Percentiles rank a stretch among this genome's conserved stretches.
These are phyloP conservation scores for Pezizomycotina sp. DNA, from an alignment of 2,329 filamentous ascomycete species.

Conservation along the genomic window DNA sequence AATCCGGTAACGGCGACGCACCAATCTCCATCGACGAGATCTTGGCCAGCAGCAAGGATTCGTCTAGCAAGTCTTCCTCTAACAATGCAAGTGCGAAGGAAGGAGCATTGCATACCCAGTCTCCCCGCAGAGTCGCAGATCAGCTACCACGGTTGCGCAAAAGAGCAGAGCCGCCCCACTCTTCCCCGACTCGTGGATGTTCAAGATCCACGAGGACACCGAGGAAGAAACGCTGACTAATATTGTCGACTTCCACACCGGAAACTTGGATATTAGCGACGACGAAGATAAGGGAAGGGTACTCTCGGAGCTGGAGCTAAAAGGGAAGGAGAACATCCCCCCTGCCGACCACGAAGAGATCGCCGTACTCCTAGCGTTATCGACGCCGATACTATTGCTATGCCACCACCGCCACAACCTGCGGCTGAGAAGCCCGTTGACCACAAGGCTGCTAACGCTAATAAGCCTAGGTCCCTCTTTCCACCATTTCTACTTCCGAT, in stretches of 20 bases:
- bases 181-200: conserved; percentile 47
- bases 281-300: conserved; percentile 58
- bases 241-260: conserved; percentile 77
- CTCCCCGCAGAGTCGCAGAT: conserved; percentile 8
- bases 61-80: too few species aligned
- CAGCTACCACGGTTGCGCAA: conserved; percentile 1
- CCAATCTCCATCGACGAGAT: neutral
- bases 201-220: conserved; percentile 87
- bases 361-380: conserved; percentile 13
- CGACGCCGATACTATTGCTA: conserved; percentile 9
- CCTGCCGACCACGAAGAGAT: conserved; percentile 33
- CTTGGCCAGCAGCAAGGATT: too few species aligned
- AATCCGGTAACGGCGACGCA: conserved; percentile 3
- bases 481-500: too few species aligned
- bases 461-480: conserved; percentile 18
- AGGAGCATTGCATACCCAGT: conserved; percentile 16
- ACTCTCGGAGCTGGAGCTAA: conserved; percentile 34
- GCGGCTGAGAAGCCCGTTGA: conserved; percentile 1
- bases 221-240: conserved; percentile 83
- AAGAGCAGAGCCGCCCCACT: conserved; percentile 14
- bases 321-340: conserved; percentile 83
- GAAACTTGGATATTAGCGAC: conserved; percentile 71
- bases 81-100: conserved; percentile 9
- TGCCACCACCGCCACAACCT: conserved; percentile 8
- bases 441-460: conserved; percentile 10